Base-by-base conservation (phyloP, 306 rosid species). In the Phaseolus lunatus region DNA sequence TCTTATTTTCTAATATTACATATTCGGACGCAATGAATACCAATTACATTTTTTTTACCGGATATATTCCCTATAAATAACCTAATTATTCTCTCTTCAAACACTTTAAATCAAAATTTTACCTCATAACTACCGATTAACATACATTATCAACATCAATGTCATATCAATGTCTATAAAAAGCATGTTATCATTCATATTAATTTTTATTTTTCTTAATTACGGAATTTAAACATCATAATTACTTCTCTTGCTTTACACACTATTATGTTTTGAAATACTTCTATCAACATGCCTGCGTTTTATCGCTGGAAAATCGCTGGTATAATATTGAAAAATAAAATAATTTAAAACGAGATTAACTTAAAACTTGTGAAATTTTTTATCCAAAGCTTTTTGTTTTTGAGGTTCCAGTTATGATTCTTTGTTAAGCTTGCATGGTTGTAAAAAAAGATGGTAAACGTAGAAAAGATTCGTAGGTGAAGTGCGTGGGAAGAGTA, bases 401-500 rank as follows among this genome's bases (percentile, higher is more conserved):
- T n/a, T n/a, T n/a, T n/a, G n/a, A n/a, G n/a, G n/a, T n/a, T n/a
- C n/a, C n/a, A n/a, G n/a, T n/a, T n/a, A n/a, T 63, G 13, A 31
- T 16, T 59, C 27, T 4, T 59, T 7, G 2, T 7, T 29, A 31
- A 62, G 13, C 23, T 1, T 6, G 3, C 10, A 54, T 54, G 4
- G 2, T 50, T 48, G 5, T n/a, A n/a, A n/a, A 16, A n/a, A 49
- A 16, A 50, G 2, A 9, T 3, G 1, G 58, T 52, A 41, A 77
- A 72, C n/a, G 3, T 2, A 0, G 66, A 2, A 67, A 67, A 35
- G 15, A 9, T 2, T 9, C 0, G 43, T 9, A 29, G 65, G 16
- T 14, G 49, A 68, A 67, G 2, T 66, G 84, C 58, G 75, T 80
- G 24, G 71, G 76, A 53, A 24, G 67, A 10, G 81, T 26, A 35